Conservation (phyloP, 441 rosid genomes). For the Populus tomentosa region DNA sequence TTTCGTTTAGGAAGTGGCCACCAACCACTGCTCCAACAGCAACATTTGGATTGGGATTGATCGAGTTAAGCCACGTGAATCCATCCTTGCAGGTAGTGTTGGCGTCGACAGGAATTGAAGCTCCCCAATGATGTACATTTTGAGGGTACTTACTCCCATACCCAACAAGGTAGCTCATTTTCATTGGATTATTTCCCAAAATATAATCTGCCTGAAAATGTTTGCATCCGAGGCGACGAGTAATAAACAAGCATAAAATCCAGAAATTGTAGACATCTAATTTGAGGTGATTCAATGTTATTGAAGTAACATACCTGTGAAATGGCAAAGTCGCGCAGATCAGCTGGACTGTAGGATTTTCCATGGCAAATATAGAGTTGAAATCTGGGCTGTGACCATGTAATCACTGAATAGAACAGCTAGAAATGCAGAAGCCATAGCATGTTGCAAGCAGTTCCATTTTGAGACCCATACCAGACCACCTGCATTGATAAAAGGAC, state of each 20-base stretch:
- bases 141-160: conserved; percentile 71
- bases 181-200: conserved; percentile 63
- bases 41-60: conserved; percentile 67
- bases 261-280: background rate
- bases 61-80: conserved; percentile 55
- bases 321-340: conserved; percentile 66
- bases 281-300: background rate
- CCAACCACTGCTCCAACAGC: conserved; percentile 80
- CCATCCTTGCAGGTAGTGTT: no score
- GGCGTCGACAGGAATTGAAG: no score
- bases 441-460: conserved; percentile 75
- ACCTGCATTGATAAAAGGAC: conserved; percentile 36
- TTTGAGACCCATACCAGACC: conserved; percentile 76
- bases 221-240: background rate
- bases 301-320: conserved; percentile 50
- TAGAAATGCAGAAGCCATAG: conserved; percentile 81
- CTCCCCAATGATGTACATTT: no score
- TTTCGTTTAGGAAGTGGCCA: conserved; percentile 80
- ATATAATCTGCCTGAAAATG: conserved; percentile 74
- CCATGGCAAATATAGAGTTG: conserved; percentile 60
- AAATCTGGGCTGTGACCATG: conserved; percentile 62
- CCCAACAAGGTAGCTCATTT: conserved; percentile 79
- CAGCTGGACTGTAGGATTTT: conserved; percentile 52
- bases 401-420: conserved; percentile 79
- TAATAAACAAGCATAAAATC: background rate